Conservation (phyloP, 2,329 filamentous ascomycete species). For the Xylariales sp. region DNA sequence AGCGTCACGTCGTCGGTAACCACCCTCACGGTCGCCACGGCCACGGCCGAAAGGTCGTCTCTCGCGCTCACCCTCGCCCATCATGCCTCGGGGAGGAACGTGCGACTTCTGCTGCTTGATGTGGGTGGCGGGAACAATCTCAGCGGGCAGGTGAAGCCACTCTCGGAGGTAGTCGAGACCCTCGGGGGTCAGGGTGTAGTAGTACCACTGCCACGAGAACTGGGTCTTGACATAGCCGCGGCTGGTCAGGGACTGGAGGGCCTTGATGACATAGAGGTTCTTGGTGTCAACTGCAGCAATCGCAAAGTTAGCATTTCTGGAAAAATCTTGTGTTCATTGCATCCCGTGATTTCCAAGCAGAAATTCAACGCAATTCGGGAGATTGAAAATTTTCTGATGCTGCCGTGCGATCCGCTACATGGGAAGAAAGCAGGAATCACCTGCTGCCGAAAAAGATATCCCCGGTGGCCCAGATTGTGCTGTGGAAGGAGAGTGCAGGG, state of each 20-base stretch:
- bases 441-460: no score
- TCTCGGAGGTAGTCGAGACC: slow-evolving; percentile 99
- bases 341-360: no score
- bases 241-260: slow-evolving; percentile 94
- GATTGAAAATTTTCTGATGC: no score
- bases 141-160: slow-evolving; percentile 98
- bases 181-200: slow-evolving; percentile 99
- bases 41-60: slow-evolving; percentile 79
- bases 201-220: slow-evolving; percentile 99
- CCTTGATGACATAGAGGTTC: slow-evolving; percentile 99
- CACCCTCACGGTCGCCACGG: slow-evolving; percentile 73
- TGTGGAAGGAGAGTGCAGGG: no score
- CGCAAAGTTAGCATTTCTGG: no score
- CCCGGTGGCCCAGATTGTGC: no score
- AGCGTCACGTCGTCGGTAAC: slow-evolving; percentile 87
- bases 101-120: slow-evolving; percentile 99
- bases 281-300: slow-evolving; percentile 99
- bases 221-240: slow-evolving; percentile 99
- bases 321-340: no score
- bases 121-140: slow-evolving; percentile 99
- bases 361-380: no score
- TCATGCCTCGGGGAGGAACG: slow-evolving; percentile 97
- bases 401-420: no score
- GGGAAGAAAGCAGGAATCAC: no score
- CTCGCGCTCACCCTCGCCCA: slow-evolving; percentile 81